Conservation (phyloP, 805 yeast genomes). For the Teunomyces stri region DNA sequence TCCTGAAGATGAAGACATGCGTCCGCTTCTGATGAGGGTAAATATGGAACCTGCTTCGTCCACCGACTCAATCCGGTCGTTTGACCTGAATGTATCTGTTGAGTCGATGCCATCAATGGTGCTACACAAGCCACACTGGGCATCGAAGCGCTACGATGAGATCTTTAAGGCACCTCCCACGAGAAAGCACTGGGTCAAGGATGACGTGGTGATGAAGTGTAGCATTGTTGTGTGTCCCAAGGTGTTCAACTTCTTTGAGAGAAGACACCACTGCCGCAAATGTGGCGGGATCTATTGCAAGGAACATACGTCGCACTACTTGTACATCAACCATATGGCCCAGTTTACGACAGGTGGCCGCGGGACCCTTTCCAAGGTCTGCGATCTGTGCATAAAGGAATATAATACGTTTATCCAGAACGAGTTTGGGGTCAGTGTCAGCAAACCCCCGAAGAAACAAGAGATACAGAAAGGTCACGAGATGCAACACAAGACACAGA, state of each 20-base stretch:
- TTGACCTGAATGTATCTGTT: slow-evolving; percentile 29
- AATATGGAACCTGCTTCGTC: slow-evolving; percentile 5
- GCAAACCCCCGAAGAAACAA: neutral
- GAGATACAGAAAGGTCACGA: neutral
- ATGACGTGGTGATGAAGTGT: slow-evolving; percentile 60
- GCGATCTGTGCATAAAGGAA: slow-evolving; percentile 62
- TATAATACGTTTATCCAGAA: slow-evolving; percentile 50
- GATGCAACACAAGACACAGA: neutral
- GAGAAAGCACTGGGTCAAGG: slow-evolving; percentile 71
- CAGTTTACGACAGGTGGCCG: slow-evolving; percentile 65
- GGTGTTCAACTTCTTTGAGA: slow-evolving; percentile 71
- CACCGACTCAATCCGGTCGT: slow-evolving; percentile 28
- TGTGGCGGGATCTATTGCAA: slow-evolving; percentile 82
- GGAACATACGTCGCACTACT: slow-evolving; percentile 57
- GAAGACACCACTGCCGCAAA: slow-evolving; percentile 80
- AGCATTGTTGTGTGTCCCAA: slow-evolving; percentile 54
- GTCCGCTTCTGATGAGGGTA: neutral
- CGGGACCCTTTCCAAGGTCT: slow-evolving; percentile 67
- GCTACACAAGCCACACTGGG: slow-evolving; percentile 11
- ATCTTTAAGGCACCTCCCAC: slow-evolving; percentile 46
- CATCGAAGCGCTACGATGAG: slow-evolving; percentile 23
- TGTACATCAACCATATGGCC: slow-evolving; percentile 56
- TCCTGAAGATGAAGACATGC: neutral
- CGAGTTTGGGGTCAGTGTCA: slow-evolving; percentile 34
- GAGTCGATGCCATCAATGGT: slow-evolving; percentile 19